These are phyloP conservation scores for Russula dissimulans DNA, from an alignment of 768 basidiomycete species.

Conservation along the genomic window DNA sequence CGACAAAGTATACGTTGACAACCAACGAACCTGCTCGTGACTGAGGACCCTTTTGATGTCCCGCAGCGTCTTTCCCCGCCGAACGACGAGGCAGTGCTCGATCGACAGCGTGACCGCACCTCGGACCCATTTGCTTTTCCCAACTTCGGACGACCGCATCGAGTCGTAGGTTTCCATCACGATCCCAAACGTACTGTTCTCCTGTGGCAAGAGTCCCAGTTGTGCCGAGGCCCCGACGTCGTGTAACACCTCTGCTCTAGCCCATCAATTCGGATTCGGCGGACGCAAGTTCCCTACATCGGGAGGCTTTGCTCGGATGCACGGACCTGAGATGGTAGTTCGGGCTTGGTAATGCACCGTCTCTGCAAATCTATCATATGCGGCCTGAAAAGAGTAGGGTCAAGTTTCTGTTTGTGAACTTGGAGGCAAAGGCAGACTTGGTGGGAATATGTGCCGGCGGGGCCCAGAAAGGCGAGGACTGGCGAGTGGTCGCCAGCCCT, in stretches of 20 bases:
- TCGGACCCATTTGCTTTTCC: constrained; percentile 41
- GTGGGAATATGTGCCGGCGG: constrained; percentile 64
- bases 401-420: constrained; percentile 21
- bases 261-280: background rate
- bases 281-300: too few species aligned
- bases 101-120: constrained; percentile 54
- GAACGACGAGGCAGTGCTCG: constrained; percentile 61
- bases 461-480: constrained; percentile 50
- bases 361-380: constrained; percentile 36
- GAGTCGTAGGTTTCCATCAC: constrained; percentile 69
- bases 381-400: constrained; percentile 32
- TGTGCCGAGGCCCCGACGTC: constrained; percentile 37
- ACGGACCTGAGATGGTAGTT: constrained; percentile 20
- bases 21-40: constrained; percentile 61
- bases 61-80: constrained; percentile 43
- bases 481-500: background rate
- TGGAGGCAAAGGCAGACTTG: constrained; percentile 31
- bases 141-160: constrained; percentile 36
- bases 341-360: constrained; percentile 32
- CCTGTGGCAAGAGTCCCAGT: constrained; percentile 67
- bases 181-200: constrained; percentile 66
- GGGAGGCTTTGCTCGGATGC: background rate
- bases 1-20: background rate
- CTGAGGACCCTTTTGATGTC: constrained; percentile 56
- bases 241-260: constrained; percentile 49